Percentiles rank a stretch among this genome's conserved stretches.
phyloP scores from a whole-genome alignment of 148 eudicot species.

The Polygonum maritimum region DNA sequence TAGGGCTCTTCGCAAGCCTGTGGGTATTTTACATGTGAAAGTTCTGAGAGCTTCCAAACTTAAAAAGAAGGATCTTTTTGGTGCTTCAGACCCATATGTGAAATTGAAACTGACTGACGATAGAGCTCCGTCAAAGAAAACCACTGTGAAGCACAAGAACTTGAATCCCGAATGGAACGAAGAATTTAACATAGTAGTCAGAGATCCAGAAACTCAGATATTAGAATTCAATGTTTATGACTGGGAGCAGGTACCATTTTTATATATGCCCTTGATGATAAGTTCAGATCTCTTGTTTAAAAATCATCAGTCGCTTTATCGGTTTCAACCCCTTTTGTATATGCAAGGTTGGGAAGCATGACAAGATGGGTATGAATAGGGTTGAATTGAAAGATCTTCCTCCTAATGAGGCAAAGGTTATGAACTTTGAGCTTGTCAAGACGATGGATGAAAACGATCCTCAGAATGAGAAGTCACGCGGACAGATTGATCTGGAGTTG shows the following conservation, averaged over 20 bases:
- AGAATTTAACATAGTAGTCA: conserved; percentile 60
- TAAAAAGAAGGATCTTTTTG: conserved; percentile 76
- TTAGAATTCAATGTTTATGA: conserved; percentile 56
- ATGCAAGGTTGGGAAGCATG: conserved; percentile 66
- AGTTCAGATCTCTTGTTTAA: neutral
- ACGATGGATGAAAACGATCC: conserved; percentile 55
- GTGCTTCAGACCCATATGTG: conserved; percentile 84
- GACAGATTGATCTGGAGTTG: conserved; percentile 59
- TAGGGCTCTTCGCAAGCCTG: conserved; percentile 79
- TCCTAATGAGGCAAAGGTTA: conserved; percentile 57
- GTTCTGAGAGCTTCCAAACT: conserved; percentile 65
- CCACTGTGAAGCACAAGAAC: conserved; percentile 74
- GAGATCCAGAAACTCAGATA: conserved; percentile 72
- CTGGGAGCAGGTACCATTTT: conserved; percentile 67
- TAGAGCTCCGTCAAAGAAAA: conserved; percentile 80
- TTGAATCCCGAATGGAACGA: conserved; percentile 96
- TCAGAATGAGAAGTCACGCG: conserved; percentile 74
- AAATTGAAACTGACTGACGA: conserved; percentile 76
- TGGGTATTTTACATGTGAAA: conserved; percentile 77
- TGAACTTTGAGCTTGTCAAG: conserved; percentile 56
- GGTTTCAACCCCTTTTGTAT: neutral
- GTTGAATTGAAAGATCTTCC: conserved; percentile 67
- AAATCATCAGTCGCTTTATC: neutral
- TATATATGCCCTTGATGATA: neutral
- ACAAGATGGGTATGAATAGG: conserved; percentile 75